Evolutionary conservation across 805 yeast genomes (phyloP), one percentile per base, ranked within the genome.

Genomic region (Allodekkera sacchari): DNA sequence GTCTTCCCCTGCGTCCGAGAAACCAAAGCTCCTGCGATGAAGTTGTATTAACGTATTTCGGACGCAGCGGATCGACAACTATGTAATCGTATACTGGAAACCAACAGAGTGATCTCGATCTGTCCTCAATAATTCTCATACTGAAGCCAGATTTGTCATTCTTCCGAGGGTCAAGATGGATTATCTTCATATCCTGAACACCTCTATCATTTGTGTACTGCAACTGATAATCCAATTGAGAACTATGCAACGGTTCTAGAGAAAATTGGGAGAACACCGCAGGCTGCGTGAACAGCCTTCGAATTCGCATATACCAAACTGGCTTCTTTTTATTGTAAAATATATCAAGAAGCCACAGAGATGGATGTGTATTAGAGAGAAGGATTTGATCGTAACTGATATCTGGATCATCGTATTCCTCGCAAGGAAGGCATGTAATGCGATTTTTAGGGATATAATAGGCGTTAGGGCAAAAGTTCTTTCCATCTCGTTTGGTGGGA

Each of bases 21-120:
- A 47, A 39, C 61, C 61, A 56, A 4, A 56, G 27, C 30, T 54
- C 59, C 19, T 51, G 37, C 3, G 45, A 38, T 7, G 52, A 35
- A 2, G 39, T 31, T 12, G 41, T 35, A 27, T 41, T 44, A 6
- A 45, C 45, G 20, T 37, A 30, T 13, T 37, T 45, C 4, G 45
- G 28, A 15, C 32, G 25, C 2, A 38, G 19, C 1, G 53, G 36
- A 4, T 33, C 25, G 4, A 51, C 44, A 7, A 52, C 23, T 1
- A 33, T 22, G 30, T 33, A 50, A 28, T 52, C 57, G 29, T 47
- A 41, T 1, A 47, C 35, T 4, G 61, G 61, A 26, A 41, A 46
- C 44, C 54, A 45, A 29, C 42, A 40, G 4, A 31, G 28, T 6
- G 34, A 25, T 7, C 45, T 36, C 13, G 43, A 50, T 12, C 28